Conservation (phyloP, 257 asterid species). For the Solanum piurae region DNA sequence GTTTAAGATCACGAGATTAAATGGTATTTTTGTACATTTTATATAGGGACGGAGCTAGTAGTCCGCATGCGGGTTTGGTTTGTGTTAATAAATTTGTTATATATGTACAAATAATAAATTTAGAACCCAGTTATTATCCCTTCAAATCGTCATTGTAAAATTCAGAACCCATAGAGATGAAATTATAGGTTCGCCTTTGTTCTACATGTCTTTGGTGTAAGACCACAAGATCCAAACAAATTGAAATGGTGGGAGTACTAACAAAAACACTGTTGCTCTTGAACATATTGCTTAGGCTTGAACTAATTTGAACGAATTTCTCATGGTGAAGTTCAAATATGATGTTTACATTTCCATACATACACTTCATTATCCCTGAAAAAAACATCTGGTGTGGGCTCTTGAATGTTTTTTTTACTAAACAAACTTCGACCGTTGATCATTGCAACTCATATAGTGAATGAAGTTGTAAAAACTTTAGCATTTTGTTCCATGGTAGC, state of each 20-base stretch:
- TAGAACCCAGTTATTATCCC: neutral
- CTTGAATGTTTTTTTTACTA: neutral
- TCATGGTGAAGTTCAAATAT: neutral
- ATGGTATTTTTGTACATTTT: neutral
- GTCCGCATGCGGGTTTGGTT: neutral
- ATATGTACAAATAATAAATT: neutral
- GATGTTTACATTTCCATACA: neutral
- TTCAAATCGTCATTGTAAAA: neutral
- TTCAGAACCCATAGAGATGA: neutral
- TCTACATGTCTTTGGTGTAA: neutral
- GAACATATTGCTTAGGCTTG: neutral
- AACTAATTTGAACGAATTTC: neutral
- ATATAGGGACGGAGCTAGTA: neutral
- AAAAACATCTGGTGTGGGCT: neutral
- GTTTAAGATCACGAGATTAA: neutral
- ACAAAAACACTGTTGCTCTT: neutral
- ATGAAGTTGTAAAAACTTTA: neutral
- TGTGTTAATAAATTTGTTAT: too few species aligned
- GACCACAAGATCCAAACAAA: neutral
- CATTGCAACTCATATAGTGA: neutral
- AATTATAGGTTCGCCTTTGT: neutral
- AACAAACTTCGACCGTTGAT: neutral
- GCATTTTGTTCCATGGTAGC: neutral
- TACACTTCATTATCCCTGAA: neutral
- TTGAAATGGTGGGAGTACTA: neutral